Evolutionary conservation across 345 rosid species (phyloP), one percentile per base, ranked within the genome.

Genomic region (Acer campestre): DNA sequence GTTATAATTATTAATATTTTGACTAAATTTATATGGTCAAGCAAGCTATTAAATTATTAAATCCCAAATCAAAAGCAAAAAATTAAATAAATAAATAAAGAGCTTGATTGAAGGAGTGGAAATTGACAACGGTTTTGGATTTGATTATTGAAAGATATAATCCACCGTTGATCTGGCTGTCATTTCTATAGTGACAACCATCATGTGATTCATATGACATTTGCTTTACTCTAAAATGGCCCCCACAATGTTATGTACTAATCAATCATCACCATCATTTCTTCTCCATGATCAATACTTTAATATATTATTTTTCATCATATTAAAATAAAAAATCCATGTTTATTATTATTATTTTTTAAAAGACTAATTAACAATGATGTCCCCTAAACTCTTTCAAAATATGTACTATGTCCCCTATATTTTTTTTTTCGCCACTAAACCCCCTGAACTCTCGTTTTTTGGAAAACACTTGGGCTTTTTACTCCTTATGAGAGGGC

Each of bases 131-230:
- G 16, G 61, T 64, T 56, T 48, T 10, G 1, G 49, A 46, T 2
- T 46, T 42, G 46, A 46, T 46, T 46, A 9, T 46, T 9, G 49
- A 46, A 46, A 46, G 13, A 38, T 31, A 31, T 12, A 44, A 25
- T 11, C 46, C 31, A 11, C 55, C n/a, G 0, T 53, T 16, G 56
- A 22, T 25, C 18, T 70, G 22, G 75, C 55, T 67, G 79, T 76
- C 80, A 67, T 71, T 66, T 68, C 18, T 38, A 20, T 14, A 64
- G 64, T 46, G 81, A 83, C 73, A 80, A 17, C 46, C 68, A 75
- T 23, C 84, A 73, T 79, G 71, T 44, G 58, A 65, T 3, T 40
- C 77, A 74, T 17, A 18, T 16, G 40, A n/a, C 63, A 38, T 53
- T 63, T 31, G 56, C 31, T 14, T 7, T 35, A n/a, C 23, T 67